These are phyloP conservation scores for Choanephora cucurbitarum DNA, from an alignment of 371 early-diverging fungal genomes.

Conservation along the genomic window DNA sequence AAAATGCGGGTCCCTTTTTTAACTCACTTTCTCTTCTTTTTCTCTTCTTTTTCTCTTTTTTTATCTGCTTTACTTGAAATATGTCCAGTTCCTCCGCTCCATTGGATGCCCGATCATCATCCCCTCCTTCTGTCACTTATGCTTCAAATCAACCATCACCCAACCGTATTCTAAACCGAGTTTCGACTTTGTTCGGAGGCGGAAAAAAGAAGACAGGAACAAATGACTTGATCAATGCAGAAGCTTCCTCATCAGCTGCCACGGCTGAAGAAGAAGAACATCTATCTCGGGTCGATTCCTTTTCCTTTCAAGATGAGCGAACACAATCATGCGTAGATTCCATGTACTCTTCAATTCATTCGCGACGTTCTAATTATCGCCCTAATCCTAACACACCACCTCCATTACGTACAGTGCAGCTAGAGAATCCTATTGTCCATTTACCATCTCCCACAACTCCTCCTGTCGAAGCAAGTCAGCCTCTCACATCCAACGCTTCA, in stretches of 20 bases:
- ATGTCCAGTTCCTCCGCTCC: not conserved
- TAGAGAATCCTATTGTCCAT: slow-evolving; percentile 35
- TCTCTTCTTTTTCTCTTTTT: not conserved
- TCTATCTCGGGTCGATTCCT: slow-evolving; percentile 28
- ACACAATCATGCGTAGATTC: slow-evolving; percentile 39
- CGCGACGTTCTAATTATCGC: slow-evolving; percentile 31
- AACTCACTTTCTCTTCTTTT: not conserved
- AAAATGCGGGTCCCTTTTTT: not conserved
- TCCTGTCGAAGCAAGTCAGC: not conserved
- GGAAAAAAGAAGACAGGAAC: slow-evolving; percentile 16
- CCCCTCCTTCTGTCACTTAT: slow-evolving; percentile 5
- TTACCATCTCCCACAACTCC: slow-evolving; percentile 14
- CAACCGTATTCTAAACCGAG: slow-evolving; percentile 17
- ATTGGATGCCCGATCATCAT: slow-evolving; percentile 6
- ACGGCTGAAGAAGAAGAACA: not conserved
- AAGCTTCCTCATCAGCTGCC: slow-evolving; percentile 1
- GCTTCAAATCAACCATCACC: slow-evolving; percentile 8
- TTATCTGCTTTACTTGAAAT: not conserved
- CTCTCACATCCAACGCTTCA: not conserved
- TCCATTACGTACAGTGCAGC: slow-evolving; percentile 35
- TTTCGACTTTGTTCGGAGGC: slow-evolving; percentile 32
- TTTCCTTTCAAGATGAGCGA: slow-evolving; percentile 18
- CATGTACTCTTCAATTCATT: slow-evolving; percentile 38
- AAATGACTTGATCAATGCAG: not conserved
- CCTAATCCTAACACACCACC: slow-evolving; percentile 36